Evolutionary conservation across 2,329 filamentous ascomycete species (phyloP), one percentile per base, ranked within the genome.

Genomic region (Dissoconium aciculare): DNA sequence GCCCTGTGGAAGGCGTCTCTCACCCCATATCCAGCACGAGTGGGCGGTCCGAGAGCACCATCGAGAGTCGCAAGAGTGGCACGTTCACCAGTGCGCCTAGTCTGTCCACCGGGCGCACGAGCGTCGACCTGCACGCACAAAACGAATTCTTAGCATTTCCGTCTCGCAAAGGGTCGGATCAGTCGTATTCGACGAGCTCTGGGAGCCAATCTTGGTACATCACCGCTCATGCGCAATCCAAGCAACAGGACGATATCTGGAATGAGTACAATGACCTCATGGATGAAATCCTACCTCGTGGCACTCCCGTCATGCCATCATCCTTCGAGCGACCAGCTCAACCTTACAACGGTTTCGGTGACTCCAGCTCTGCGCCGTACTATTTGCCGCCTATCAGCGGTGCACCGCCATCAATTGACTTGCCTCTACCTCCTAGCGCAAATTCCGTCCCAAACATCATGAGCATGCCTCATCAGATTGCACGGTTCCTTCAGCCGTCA

Each of bases 261-360:
- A 76, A 85, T 30, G 87, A 92, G 55, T 94, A 91, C 49, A 76
- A 95, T 42, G 87, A 94, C 45, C 60, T 94, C 9, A 69, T 94
- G 32, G 79, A 80, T 31, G 75, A 81, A 34, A 66, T 74, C 8
- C 66, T 71, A 29, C 67, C 65, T 4, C 58, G 63, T 5, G 55
- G 60, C 39, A 56, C 56, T 2, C 31, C 30, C 4, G 33, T 31
- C 11, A 30, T 40, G 5, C 66, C 64, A 1, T 72, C 69, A 1
- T 74, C 72, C 8, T n/a, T n/a, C 1, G 60, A 63, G 15, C 67
- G 67, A 0, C 41, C 44, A 19, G 50, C 51, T 50, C 34, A 44
- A 5, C 38, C 46, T 12, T 35, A 37, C 19, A 34, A 31, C n/a
- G 32, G 26, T 11, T 35, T 15, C 33, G 14, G 11, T 17, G 23